Conservation (phyloP, 2,329 filamentous ascomycete species). For the Aspergillus thermomutatus region DNA sequence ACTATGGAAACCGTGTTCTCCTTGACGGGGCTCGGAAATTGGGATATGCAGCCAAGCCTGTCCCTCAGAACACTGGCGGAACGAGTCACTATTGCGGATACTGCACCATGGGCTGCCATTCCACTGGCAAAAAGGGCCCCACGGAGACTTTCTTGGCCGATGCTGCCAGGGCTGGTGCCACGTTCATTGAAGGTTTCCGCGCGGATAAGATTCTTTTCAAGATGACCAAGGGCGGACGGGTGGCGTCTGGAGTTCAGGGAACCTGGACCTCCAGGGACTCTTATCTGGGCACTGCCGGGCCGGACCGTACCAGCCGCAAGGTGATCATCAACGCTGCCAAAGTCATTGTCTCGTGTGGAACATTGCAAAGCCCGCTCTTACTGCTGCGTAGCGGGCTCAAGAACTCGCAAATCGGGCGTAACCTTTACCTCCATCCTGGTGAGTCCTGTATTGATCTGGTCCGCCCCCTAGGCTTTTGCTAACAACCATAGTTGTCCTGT, state of each 20-base stretch:
- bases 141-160: constrained; percentile 74
- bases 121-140: constrained; percentile 74
- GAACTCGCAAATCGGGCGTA: constrained; percentile 76
- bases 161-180: constrained; percentile 70
- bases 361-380: constrained; percentile 72
- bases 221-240: constrained; percentile 46
- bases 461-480: neutral
- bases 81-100: constrained; percentile 71
- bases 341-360: constrained; percentile 74
- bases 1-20: constrained; percentile 67
- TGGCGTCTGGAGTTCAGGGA: constrained; percentile 69
- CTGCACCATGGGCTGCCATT: constrained; percentile 58
- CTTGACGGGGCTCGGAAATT: constrained; percentile 71
- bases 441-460: constrained; percentile 35
- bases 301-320: constrained; percentile 52
- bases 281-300: constrained; percentile 55
- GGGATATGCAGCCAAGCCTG: constrained; percentile 65
- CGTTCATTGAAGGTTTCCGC: constrained; percentile 79
- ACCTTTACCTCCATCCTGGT: constrained; percentile 79
- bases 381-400: constrained; percentile 74
- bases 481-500: constrained; percentile 34
- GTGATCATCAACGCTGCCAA: constrained; percentile 74
- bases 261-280: constrained; percentile 70
- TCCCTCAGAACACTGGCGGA: constrained; percentile 77
- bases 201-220: constrained; percentile 70